Evolutionary conservation across 2,329 filamentous ascomycete genomes (phyloP).

Genomic region (Epichloe coenophiala): DNA sequence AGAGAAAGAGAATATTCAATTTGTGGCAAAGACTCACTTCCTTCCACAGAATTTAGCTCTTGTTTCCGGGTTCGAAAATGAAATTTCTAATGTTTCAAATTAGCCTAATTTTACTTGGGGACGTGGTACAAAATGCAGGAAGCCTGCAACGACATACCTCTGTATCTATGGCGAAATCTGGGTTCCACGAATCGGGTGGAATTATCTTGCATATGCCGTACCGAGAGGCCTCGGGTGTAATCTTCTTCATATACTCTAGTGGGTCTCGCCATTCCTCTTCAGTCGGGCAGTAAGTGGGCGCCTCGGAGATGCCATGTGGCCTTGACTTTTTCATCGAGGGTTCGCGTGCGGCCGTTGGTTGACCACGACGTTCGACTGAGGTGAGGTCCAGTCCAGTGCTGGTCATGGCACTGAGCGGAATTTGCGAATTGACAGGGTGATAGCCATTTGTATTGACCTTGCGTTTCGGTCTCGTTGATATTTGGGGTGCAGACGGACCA

Average conservation of each 20-base stretch:
- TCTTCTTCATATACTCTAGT: slow-evolving; percentile 85
- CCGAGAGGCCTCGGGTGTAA: slow-evolving; percentile 69
- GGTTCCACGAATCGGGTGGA: slow-evolving; percentile 86
- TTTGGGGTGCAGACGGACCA: slow-evolving; percentile 19
- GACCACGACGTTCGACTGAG: slow-evolving; percentile 83
- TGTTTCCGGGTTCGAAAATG: slow-evolving; percentile 95
- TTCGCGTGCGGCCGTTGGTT: slow-evolving; percentile 64
- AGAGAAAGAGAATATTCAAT: not conserved
- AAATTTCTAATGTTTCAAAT: slow-evolving; percentile 51
- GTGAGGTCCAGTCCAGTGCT: slow-evolving; percentile 63
- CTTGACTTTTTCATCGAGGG: slow-evolving; percentile 63
- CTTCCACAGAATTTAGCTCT: slow-evolving; percentile 95
- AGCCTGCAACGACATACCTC: slow-evolving; percentile 45
- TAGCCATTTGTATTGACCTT: slow-evolving; percentile 41
- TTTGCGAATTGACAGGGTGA: slow-evolving; percentile 35
- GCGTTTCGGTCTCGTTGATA: slow-evolving; percentile 34
- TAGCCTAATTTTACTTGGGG: not conserved
- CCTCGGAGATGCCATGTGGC: slow-evolving; percentile 75
- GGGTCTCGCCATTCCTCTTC: slow-evolving; percentile 93
- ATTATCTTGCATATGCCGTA: slow-evolving; percentile 95
- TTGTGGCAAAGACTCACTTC: slow-evolving; percentile 48
- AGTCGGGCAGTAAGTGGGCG: slow-evolving; percentile 79
- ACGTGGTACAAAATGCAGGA: slow-evolving; percentile 3
- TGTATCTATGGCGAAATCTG: slow-evolving; percentile 89
- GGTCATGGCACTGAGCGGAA: slow-evolving; percentile 41